Base-by-base conservation (phyloP, 176 grass and related monocot genomes). In the Thalia dealbata region DNA sequence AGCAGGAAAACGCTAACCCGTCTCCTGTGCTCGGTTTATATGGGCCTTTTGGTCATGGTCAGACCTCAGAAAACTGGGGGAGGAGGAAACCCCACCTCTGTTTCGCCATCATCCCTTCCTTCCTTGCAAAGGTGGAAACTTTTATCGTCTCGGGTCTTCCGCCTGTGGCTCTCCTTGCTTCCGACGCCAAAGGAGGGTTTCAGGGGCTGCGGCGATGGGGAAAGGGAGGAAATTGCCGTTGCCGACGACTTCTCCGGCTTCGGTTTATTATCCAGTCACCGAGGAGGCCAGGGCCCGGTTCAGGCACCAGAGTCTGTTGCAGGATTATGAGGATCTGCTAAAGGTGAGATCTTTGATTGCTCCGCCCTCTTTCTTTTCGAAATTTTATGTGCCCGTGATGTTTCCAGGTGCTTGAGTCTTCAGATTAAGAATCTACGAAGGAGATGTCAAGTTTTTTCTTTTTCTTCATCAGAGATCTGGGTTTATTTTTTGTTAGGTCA, bases 301-400 rank as follows among this genome's bases (percentile, higher is more conserved):
- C 30, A 78, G 78, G 80, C 77, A 84, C 80, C 77, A 68, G 27
- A 74, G 67, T 59, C 85, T 91, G 14, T 78, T 91, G 25, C 85
- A 78, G 66, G 89, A 91, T 75, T 91, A 88, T 64, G 64, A 83
- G 78, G 85, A 86, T 30, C 80, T 91, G 61, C 1, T 76, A 64
- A 81, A 91, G 89, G 89, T 91, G 46, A 66, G n/a, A 16, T 27
- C 42, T 64, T 64, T 38, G 38, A 32, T 0, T 30, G 7, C 0
- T 46, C 1, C 1, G 14, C 14, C 61, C 25, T 6, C 28, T 24
- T n/a, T 41, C 24, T 23, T 0, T 61, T 24, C 23, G 15, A 3
- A 70, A 18, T 25, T 63, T 14, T 55, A 51, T 74, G 22, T 77
- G n/a, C 16, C 15, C 52, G 11, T 23, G 30, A 16, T 14, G 16